Evolutionary conservation across 2,329 filamentous ascomycete species (phyloP), one percentile per base, ranked within the genome.

Genomic region (Alternaria arborescens): DNA sequence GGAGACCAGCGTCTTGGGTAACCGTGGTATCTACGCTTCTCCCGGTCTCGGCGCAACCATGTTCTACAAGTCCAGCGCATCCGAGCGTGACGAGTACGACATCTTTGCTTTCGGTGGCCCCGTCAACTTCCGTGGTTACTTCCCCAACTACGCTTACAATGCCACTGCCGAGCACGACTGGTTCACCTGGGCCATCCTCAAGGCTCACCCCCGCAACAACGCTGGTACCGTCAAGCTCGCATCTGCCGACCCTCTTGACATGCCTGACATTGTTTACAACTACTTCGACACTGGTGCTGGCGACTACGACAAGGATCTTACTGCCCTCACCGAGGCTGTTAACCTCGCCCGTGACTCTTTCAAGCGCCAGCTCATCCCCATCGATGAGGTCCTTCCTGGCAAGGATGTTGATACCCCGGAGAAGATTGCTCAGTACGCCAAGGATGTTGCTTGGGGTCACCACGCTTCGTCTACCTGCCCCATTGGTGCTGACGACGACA

Each of bases 121-220:
- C 3, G 81, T 82, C 54, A 82, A 81, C 67, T 87, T 87, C 80
- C 77, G 78, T 18, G 84, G 84, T 18, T 86, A 87, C 77, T 87
- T 84, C 77, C 85, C 85, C 0, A 81, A 83, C 40, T 82, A 85
- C 57, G 85, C 84, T n/a, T 79, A 85, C 46, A 83, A 85, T 3
- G 80, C 85, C 4, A 82, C 82, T 0, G 78, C 38, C 2, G 65
- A 70, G 20, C 88, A 86, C 68, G 79, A 84, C 4, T 73, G 78
- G 51, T 82, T 84, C 66, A 79, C 81, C 14, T 85, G 83, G 83
- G 77, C 78, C 11, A 82, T 85, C 3, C 81, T 92, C 54, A 89
- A 90, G 76, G 84, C 85, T 0, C 88, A 89, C 68, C 84, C 88
- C 0, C 84, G 86, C 53, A 91, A 91, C 73, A 77, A 76, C 74